Conservation (phyloP, 2,329 filamentous ascomycete species). For the Paraconiothyrium brasiliense region DNA sequence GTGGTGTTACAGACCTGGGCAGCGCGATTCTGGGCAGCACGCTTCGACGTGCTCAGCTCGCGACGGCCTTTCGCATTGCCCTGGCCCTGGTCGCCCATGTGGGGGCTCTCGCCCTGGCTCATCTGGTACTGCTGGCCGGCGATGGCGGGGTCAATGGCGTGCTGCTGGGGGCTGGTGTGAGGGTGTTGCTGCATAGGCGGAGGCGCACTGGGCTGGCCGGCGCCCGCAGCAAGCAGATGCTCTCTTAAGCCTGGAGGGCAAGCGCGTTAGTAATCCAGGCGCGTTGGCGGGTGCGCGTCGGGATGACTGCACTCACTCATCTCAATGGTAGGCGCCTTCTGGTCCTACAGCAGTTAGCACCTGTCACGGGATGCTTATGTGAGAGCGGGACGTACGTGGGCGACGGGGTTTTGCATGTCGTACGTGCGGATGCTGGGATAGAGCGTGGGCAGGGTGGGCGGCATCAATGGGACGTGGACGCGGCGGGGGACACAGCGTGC, state of each 20-base stretch:
- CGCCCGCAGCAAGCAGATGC: slow-evolving; percentile 66
- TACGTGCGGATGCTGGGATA: slow-evolving; percentile 47
- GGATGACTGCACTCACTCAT: slow-evolving; percentile 50
- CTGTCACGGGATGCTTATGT: slow-evolving; percentile 59
- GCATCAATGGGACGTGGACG: slow-evolving; percentile 30
- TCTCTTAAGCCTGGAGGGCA: slow-evolving; percentile 66
- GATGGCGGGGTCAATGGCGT: slow-evolving; percentile 68
- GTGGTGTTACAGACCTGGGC: slow-evolving; percentile 75
- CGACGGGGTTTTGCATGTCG: slow-evolving; percentile 50
- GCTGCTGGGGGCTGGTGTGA: slow-evolving; percentile 56
- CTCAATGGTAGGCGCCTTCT: slow-evolving; percentile 51
- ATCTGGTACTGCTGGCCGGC: slow-evolving; percentile 61
- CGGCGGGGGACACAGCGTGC: background rate
- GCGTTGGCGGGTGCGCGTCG: slow-evolving; percentile 4
- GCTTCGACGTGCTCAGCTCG: slow-evolving; percentile 93
- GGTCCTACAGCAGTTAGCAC: slow-evolving; percentile 48
- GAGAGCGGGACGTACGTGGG: slow-evolving; percentile 45
- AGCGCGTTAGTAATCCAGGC: slow-evolving; percentile 47
- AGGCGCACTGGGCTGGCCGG: slow-evolving; percentile 50
- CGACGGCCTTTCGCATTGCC: slow-evolving; percentile 71
- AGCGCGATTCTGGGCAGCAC: slow-evolving; percentile 94
- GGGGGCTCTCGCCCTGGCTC: slow-evolving; percentile 56
- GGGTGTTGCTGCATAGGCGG: slow-evolving; percentile 39
- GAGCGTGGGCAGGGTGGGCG: slow-evolving; percentile 37
- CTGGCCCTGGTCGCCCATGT: slow-evolving; percentile 52